Conservation (phyloP, 495 filamentous ascomycete species). For the Pyronema domesticum region DNA sequence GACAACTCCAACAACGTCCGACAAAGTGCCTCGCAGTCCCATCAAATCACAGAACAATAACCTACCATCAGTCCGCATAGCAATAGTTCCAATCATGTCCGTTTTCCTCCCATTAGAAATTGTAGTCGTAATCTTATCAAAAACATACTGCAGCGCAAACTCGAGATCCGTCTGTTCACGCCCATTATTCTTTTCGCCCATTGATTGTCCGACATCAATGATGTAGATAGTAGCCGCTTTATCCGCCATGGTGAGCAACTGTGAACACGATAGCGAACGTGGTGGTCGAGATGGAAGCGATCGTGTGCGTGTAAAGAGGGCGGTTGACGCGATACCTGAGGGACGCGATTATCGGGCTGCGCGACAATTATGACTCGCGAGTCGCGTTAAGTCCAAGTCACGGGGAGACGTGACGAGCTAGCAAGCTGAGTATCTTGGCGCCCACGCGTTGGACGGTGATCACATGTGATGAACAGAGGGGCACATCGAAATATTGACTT, state of each 20-base stretch:
- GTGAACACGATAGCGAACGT: not conserved
- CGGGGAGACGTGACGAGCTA: too few relatives aligned
- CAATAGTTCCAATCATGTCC: constrained; percentile 60
- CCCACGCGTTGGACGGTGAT: too few relatives aligned
- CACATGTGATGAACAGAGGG: too few relatives aligned
- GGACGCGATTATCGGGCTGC: too few relatives aligned
- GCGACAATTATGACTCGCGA: too few relatives aligned
- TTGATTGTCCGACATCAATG: constrained; percentile 68
- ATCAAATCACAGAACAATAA: not conserved
- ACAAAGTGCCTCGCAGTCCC: too few relatives aligned
- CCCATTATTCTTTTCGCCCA: constrained; percentile 58
- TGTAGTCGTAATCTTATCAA: constrained; percentile 82
- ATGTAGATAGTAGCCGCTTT: constrained; percentile 92
- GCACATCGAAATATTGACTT: too few relatives aligned
- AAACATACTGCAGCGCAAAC: constrained; percentile 82
- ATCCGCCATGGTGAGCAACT: constrained; percentile 48
- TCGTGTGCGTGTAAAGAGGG: too few relatives aligned
- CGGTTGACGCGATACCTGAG: too few relatives aligned
- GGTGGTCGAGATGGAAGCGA: not conserved
- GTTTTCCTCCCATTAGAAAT: constrained; percentile 72
- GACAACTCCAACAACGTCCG: too few relatives aligned
- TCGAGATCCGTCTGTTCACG: constrained; percentile 67
- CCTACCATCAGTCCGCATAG: constrained; percentile 57
- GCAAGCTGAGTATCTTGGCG: too few relatives aligned
- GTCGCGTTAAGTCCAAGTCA: too few relatives aligned